These are phyloP conservation scores for Aaosphaeria pasadenensis DNA, from an alignment of 2,329 filamentous ascomycete genomes.

Conservation along the genomic window DNA sequence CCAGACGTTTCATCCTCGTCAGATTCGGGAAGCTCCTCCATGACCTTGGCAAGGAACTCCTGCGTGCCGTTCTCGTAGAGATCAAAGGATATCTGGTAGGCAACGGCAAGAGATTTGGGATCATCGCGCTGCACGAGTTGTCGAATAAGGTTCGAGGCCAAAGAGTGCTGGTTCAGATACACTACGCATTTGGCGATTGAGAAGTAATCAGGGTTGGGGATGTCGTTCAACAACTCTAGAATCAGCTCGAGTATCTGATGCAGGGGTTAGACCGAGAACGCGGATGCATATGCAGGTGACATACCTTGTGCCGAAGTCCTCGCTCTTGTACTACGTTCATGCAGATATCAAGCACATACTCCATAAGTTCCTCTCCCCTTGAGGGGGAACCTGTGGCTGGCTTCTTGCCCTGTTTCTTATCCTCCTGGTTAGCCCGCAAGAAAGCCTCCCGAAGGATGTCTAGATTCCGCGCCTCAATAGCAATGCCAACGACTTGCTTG, in stretches of 20 bases:
- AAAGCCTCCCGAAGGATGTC: slow-evolving; percentile 85
- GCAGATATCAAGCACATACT: slow-evolving; percentile 92
- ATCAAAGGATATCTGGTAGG: slow-evolving; percentile 97
- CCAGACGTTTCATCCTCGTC: slow-evolving; percentile 43
- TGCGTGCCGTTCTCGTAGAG: slow-evolving; percentile 98
- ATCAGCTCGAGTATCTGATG: slow-evolving; percentile 79
- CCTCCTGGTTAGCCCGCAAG: slow-evolving; percentile 81
- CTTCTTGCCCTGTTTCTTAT: slow-evolving; percentile 64
- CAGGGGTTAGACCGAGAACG: slow-evolving; percentile 8
- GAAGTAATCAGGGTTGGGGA: slow-evolving; percentile 92
- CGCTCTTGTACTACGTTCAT: slow-evolving; percentile 98
- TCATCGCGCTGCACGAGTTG: slow-evolving; percentile 79
- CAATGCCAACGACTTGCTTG: slow-evolving; percentile 93
- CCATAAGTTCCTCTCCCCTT: slow-evolving; percentile 88
- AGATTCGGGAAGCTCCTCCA: slow-evolving; percentile 67
- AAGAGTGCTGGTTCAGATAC: slow-evolving; percentile 86
- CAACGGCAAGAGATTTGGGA: slow-evolving; percentile 73
- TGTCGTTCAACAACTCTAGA: slow-evolving; percentile 90
- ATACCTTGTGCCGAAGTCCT: slow-evolving; percentile 68
- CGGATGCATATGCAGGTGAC: no score
- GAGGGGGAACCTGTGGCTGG: slow-evolving; percentile 51
- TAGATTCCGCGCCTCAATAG: slow-evolving; percentile 89
- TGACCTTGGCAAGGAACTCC: slow-evolving; percentile 89
- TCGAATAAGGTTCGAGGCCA: slow-evolving; percentile 82
- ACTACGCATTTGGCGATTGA: slow-evolving; percentile 97